These are phyloP conservation scores for Linum lewisii DNA, from an alignment of 345 rosid genomes.

Conservation along the genomic window DNA sequence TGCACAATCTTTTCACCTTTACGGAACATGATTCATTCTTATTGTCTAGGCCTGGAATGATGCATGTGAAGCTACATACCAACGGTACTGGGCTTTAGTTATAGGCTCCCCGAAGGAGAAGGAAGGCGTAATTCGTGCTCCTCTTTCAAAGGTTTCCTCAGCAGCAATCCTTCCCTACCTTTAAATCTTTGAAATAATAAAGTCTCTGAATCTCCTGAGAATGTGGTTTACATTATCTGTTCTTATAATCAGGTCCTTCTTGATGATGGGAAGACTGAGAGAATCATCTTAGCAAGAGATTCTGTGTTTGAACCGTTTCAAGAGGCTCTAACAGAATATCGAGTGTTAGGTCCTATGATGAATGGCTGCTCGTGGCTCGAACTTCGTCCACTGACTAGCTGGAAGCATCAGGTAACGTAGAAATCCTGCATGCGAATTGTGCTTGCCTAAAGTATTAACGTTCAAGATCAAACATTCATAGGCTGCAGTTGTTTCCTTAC, in stretches of 20 bases:
- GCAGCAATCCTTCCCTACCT: background rate
- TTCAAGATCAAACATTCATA: too few relatives aligned
- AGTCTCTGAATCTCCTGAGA: background rate
- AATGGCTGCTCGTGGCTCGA: slow-evolving; percentile 95
- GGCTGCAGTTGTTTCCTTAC: too few relatives aligned
- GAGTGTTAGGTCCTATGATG: slow-evolving; percentile 73
- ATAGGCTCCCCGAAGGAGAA: slow-evolving; percentile 79
- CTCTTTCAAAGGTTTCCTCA: slow-evolving; percentile 61
- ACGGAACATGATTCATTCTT: background rate
- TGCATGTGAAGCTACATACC: slow-evolving; percentile 63
- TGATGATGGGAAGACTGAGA: slow-evolving; percentile 86
- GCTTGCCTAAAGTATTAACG: too few relatives aligned
- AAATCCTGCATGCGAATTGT: too few relatives aligned
- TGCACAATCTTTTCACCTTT: slow-evolving; percentile 9
- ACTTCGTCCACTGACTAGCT: slow-evolving; percentile 61
- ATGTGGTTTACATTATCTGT: background rate
- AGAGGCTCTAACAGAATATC: slow-evolving; percentile 75
- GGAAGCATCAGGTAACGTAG: slow-evolving; percentile 75
- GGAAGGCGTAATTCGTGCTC: slow-evolving; percentile 67
- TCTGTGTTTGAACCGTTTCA: slow-evolving; percentile 68
- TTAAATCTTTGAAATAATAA: slow-evolving; percentile 1
- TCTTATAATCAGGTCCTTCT: slow-evolving; percentile 52
- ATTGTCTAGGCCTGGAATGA: slow-evolving; percentile 61
- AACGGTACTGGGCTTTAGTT: slow-evolving; percentile 81
- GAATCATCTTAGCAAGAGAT: slow-evolving; percentile 58